A percentile compares a stretch with the other conserved stretches of the same genome.
These are phyloP conservation scores for Sungouiella thailandica DNA, from an alignment of 805 yeast genomes.

Conservation along the genomic window DNA sequence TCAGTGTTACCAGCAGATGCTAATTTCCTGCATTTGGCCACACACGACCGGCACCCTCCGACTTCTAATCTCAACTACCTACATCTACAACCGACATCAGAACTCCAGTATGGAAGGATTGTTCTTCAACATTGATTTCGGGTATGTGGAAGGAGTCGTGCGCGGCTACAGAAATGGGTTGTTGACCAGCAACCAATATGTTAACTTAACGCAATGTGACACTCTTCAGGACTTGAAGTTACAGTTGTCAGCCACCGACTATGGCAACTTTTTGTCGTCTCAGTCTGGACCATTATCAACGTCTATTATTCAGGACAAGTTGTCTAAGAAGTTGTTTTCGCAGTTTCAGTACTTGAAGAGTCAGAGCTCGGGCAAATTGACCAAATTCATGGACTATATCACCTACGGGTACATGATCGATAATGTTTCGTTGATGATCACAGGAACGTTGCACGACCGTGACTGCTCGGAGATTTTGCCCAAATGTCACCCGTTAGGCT, in stretches of 20 bases:
- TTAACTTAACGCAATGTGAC: slow-evolving; percentile 94
- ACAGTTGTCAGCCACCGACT: slow-evolving; percentile 93
- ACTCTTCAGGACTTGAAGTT: slow-evolving; percentile 88
- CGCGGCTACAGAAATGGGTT: slow-evolving; percentile 91
- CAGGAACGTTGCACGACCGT: slow-evolving; percentile 94
- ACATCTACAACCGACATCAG: neutral
- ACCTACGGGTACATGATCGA: slow-evolving; percentile 98
- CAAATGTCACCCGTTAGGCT: slow-evolving; percentile 94
- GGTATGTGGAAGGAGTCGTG: slow-evolving; percentile 90
- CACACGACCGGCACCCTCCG: slow-evolving; percentile 4
- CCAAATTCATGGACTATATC: slow-evolving; percentile 84
- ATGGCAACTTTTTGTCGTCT: slow-evolving; percentile 83
- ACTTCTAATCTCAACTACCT: slow-evolving; percentile 1
- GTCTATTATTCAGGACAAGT: slow-evolving; percentile 74
- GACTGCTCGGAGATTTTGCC: slow-evolving; percentile 83
- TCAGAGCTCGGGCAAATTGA: slow-evolving; percentile 76
- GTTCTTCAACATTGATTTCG: slow-evolving; percentile 82
- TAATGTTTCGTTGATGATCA: slow-evolving; percentile 90
- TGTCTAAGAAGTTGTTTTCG: slow-evolving; percentile 66
- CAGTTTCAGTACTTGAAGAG: slow-evolving; percentile 83
- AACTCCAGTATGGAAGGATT: slow-evolving; percentile 75
- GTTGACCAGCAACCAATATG: slow-evolving; percentile 71
- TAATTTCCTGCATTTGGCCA: neutral
- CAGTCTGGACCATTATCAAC: slow-evolving; percentile 83
- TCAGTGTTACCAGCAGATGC: no score